Base-by-base conservation (phyloP, 495 filamentous ascomycete genomes). In the Neurospora discreta region DNA sequence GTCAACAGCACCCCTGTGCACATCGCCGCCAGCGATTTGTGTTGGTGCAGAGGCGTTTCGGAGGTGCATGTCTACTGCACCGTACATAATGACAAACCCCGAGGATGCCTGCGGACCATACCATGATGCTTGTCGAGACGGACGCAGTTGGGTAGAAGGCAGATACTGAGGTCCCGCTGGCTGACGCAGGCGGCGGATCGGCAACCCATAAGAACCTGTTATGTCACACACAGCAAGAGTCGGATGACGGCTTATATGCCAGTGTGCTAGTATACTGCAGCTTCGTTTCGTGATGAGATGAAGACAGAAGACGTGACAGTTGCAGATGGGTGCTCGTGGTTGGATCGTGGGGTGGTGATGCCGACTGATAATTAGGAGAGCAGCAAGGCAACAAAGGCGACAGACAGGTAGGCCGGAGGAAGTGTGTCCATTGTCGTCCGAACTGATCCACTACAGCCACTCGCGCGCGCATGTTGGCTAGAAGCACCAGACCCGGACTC, bases 1-100 rank as follows among this genome's bases (percentile, higher is more conserved):
- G 67, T 74, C 33, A 30, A 33, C 52, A 39, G 72, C 73, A 74
- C 76, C 79, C 75, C 72, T 74, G 75, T 69, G 68, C 74, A 44
- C 68, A 65, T 33, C 52, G 52, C 52, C 52, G 52, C 26, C 26
- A 65, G 26, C 33, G 52, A 65, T 65, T 65, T 33, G 52, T 65
- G 26, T 33, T 65, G 52, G 52, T 30, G 52, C 52, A 18, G 52
- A 65, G 26, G 52, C 52, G 52, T 33, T 65, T 36, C 16, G 26
- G 52, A 65, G 26, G 52, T 65, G 52, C 52, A 65, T 65, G 33
- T 7, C 33, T 65, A 65, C 52, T 65, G 26, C 52, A 26, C 52
- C 52, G 52, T 33, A n/a, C n/a, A n/a, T n/a, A 18, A 18, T 65
- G 26, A 65, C 26, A 65, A 65, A 33, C 6, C 52, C 52, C 26